Base-by-base conservation (phyloP, 2,329 filamentous ascomycete genomes). In the Fusarium metavorans region DNA sequence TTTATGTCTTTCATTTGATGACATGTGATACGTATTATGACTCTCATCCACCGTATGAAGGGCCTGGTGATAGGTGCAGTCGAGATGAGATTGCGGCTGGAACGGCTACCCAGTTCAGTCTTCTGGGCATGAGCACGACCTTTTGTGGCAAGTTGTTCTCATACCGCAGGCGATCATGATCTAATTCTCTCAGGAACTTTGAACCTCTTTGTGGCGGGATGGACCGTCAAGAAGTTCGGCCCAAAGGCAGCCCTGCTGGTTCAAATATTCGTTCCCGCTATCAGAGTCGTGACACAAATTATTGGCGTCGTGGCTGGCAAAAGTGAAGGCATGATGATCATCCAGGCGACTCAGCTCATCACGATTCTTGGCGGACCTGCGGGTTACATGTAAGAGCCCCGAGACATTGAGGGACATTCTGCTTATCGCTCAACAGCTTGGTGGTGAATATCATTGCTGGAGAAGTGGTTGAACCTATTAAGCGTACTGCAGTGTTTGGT, bases 1-100 rank as follows among this genome's bases (percentile, higher is more conserved):
- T 93, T 54, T 93, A 92, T 80, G 90, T 92, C 27, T 93, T 94
- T 76, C 90, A 91, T 67, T 79, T 93, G 2, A 94, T 94, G 92
- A 91, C 90, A 59, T 94, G 92, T 81, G 90, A 94, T 64, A 87
- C 88, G 61, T 94, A 91, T 80, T 94, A 94, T 81, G 83, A 86
- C 39, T 84, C 84, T 3, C 88, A 93, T 76, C 85, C 88, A 14
- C 85, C 87, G 0, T 88, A 84, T 59, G 75, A 82, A 11, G 86
- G 85, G 1, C 76, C 80, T 5, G 84, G 85, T 5, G 88, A 91
- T 68, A 85, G 88, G 18, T 94, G 92, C 78, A 86, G 85, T 56
- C 85, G 87, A 37, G 88, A 88, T 64, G 88, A 89, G 71, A 92
- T 94, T 68, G 88, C 92, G 56, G 90, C 92, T 1, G 86, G 87